phyloP scores from a whole-genome alignment of 208 protist species.

The Acanthamoeba royreba region DNA sequence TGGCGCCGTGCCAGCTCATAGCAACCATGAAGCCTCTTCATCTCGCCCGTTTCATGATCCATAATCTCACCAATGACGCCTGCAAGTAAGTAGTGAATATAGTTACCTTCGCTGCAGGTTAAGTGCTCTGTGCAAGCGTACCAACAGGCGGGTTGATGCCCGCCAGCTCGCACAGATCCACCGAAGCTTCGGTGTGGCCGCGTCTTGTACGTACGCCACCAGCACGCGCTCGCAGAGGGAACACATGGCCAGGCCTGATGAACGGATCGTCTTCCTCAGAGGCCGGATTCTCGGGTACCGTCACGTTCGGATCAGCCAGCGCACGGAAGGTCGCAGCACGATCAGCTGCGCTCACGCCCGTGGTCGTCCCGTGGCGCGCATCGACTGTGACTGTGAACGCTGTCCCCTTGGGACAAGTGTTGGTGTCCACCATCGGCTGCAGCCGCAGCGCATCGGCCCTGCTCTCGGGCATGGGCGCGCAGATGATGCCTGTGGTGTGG shows the following conservation, averaged over 20 bases:
- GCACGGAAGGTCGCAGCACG: constrained; percentile 56
- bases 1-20: constrained; percentile 32
- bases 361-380: constrained; percentile 12
- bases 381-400: constrained; percentile 72
- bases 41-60: constrained; percentile 57
- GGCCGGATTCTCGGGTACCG: no score
- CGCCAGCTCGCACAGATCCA: constrained; percentile 60
- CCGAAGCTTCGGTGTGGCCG: constrained; percentile 70
- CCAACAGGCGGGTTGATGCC: constrained; percentile 5
- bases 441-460: constrained; percentile 48
- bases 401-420: constrained; percentile 65
- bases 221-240: constrained; percentile 57
- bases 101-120: background rate
- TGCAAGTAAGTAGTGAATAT: background rate
- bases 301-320: constrained; percentile 49
- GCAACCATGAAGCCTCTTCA: constrained; percentile 58
- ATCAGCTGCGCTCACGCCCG: constrained; percentile 64
- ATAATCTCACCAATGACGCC: constrained; percentile 33
- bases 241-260: constrained; percentile 66
- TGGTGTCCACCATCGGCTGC: constrained; percentile 55
- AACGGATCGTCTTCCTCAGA: constrained; percentile 44
- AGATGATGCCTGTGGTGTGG: constrained; percentile 70
- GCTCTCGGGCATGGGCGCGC: constrained; percentile 50
- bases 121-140: no score
- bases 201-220: constrained; percentile 56